Base-by-base conservation (phyloP, 352 stramenopile species). In the Globisporangium uncinulatum region DNA sequence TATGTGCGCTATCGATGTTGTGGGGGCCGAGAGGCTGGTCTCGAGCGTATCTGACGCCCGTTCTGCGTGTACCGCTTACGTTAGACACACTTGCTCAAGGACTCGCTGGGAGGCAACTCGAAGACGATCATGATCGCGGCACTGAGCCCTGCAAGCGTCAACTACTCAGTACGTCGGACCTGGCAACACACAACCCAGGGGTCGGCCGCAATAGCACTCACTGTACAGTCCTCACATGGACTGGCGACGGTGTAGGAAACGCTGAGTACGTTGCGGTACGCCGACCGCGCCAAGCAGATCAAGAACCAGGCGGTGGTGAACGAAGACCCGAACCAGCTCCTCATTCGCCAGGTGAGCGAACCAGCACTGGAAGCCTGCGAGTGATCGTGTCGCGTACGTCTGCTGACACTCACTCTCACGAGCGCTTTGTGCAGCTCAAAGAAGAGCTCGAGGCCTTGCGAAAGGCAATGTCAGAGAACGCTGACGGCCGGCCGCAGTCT, bases 251-350 rank as follows among this genome's bases (percentile, higher is more conserved):
- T 19, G 42, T 47, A 97, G 71, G 90, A 97, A 80, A 97, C 89
- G 5, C 61, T 97, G 11, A 87, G 83, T 34, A 97, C 90, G 36
- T 59, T 97, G 14, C 74, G 89, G n/a, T 97, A 97, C 59, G 90
- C 89, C 0, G 86, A 96, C 59, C 72, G 89, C 45, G 90, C 89
- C 0, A 97, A 97, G 64, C 84, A 96, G 59, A 97, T 97, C 62
- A 96, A 96, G 59, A 97, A 97, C 66, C 87, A 97, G 56, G 89
- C 88, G 3, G 70, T 96, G 14, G 86, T 97, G 37, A 97, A 97
- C 51, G 90, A 97, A 70, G 89, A 97, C 52, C 88, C 87, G 6
- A 96, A 89, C 39, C 81, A 94, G 62, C 56, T 92, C 52, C 75
- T 96, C 15, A 95, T 96, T 47, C 78, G 85, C 6, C 74, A 87